These are phyloP conservation scores for Sequoia sempervirens DNA, from an alignment of 75 land plant species.

Conservation along the genomic window DNA sequence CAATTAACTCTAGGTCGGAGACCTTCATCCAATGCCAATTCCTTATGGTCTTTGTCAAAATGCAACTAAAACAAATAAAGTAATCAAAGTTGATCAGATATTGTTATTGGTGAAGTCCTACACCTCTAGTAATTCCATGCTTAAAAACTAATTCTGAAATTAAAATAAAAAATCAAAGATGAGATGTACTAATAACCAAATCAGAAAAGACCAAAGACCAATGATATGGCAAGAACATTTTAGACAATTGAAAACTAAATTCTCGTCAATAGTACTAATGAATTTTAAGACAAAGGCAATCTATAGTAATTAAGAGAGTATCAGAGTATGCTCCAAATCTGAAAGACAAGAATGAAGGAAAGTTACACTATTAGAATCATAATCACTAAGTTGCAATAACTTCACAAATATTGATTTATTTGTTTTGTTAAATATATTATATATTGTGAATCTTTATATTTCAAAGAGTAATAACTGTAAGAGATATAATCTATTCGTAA, in stretches of 20 bases:
- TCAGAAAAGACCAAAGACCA: background rate
- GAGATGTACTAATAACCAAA: background rate
- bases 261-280: background rate
- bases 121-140: background rate
- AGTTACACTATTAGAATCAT: background rate
- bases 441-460: no score
- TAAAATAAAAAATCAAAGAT: background rate
- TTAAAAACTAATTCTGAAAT: background rate
- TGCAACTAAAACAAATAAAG: constrained; percentile 33
- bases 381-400: background rate
- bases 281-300: background rate
- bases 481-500: no score
- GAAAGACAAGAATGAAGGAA: no score
- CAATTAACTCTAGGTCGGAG: constrained; percentile 75
- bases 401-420: no score
- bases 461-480: no score
- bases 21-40: constrained; percentile 74
- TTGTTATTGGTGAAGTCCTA: background rate
- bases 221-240: background rate
- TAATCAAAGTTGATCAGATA: no score
- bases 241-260: no score
- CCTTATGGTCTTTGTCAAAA: constrained; percentile 71
- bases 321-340: background rate
- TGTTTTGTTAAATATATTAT: no score
- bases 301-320: background rate